Evolutionary conservation across 1,284 basidiomycete genomes (phyloP).

Genomic region (Anthracocystis walkeri): DNA sequence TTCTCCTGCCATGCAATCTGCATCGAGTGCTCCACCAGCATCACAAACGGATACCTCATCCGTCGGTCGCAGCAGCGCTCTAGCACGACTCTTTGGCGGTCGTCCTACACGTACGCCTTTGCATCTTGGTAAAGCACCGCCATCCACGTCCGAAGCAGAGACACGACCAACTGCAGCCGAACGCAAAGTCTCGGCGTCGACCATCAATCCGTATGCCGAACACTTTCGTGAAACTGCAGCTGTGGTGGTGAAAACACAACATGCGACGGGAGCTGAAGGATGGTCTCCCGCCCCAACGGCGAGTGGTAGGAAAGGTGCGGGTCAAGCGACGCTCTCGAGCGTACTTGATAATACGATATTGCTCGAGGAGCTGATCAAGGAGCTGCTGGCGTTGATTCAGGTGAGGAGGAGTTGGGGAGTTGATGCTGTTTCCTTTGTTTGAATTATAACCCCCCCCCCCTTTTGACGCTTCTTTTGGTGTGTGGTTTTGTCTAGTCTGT

Average conservation of each 20-base stretch:
- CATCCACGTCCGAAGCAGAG: background rate
- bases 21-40: background rate
- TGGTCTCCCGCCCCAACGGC: conserved; percentile 26
- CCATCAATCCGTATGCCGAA: conserved; percentile 71
- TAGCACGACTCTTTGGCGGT: conserved; percentile 45
- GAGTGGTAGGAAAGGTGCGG: conserved; percentile 7
- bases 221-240: conserved; percentile 85
- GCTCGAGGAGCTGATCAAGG: conserved; percentile 94
- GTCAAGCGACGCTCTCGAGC: conserved; percentile 79
- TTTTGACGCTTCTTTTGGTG: too few species aligned
- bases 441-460: conserved; percentile 5
- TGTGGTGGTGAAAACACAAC: conserved; percentile 79
- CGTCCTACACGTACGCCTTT: conserved; percentile 25
- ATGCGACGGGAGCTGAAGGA: conserved; percentile 71
- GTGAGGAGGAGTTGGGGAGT: conserved; percentile 87
- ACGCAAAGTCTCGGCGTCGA: conserved; percentile 33
- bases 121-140: conserved; percentile 11
- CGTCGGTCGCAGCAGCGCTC: conserved; percentile 22
- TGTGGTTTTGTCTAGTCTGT: too few species aligned
- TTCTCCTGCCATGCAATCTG: background rate
- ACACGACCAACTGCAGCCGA: conserved; percentile 17
- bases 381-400: conserved; percentile 86
- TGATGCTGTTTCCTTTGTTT: conserved; percentile 72
- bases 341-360: conserved; percentile 94
- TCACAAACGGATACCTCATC: background rate